These are phyloP conservation scores for Penicillium ochrochloron DNA, from an alignment of 495 filamentous ascomycete genomes.

Conservation along the genomic window DNA sequence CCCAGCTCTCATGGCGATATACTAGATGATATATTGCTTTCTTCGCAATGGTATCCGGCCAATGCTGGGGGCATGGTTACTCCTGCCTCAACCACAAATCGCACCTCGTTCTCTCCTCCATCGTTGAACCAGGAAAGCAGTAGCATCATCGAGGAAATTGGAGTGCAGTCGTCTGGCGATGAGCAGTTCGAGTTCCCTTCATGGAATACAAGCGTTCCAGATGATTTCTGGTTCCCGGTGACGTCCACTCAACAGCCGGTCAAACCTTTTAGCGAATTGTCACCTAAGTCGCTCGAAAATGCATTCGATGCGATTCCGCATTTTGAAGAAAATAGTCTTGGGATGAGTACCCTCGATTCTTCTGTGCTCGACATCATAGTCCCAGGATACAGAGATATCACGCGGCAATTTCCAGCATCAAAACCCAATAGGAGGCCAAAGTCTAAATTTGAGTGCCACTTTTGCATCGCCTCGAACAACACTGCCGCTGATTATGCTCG, in stretches of 20 bases:
- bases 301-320: not conserved
- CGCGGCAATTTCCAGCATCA: not conserved
- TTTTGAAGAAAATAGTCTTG: constrained; percentile 1
- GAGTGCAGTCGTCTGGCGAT: not conserved
- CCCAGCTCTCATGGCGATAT: not conserved
- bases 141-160: not conserved
- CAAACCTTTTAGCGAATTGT: not conserved
- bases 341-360: not conserved
- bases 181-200: constrained; percentile 5
- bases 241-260: not conserved
- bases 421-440: constrained; percentile 3
- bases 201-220: not conserved
- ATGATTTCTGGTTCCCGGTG: constrained; percentile 4
- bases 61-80: not conserved
- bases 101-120: constrained; percentile 5
- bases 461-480: constrained; percentile 24
- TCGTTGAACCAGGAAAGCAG: constrained; percentile 5
- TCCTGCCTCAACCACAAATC: not conserved
- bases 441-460: not conserved
- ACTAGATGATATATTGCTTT: constrained; percentile 11
- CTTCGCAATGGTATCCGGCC: constrained; percentile 10
- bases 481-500: constrained; percentile 31
- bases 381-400: not conserved
- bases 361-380: not conserved
- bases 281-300: constrained; percentile 1